phyloP scores from a whole-genome alignment of 257 asterid species.

The Salvia rosmarinus region DNA sequence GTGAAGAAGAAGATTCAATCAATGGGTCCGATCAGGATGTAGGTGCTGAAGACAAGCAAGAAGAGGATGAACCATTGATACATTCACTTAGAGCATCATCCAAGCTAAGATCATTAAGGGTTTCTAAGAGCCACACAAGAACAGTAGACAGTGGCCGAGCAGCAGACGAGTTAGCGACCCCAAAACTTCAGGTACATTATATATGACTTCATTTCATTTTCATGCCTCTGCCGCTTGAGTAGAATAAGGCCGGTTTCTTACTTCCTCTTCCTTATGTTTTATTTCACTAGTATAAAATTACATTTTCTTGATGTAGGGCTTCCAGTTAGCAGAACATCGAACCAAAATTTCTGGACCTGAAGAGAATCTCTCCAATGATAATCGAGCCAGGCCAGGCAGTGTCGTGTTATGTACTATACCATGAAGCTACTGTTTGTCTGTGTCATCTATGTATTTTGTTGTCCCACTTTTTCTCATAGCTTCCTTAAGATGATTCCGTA shows the following conservation, averaged over 20 bases:
- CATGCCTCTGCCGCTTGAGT: conserved; percentile 16
- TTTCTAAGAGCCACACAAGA: conserved; percentile 49
- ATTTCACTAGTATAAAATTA: conserved; percentile 4
- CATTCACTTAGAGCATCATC: conserved; percentile 66
- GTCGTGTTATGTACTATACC: conserved; percentile 20
- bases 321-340: conserved; percentile 40
- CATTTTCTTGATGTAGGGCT: conserved; percentile 37
- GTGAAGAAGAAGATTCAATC: conserved; percentile 88
- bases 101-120: conserved; percentile 68
- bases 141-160: conserved; percentile 50
- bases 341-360: background rate
- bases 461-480: background rate
- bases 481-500: background rate
- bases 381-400: background rate
- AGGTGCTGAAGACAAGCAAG: conserved; percentile 56
- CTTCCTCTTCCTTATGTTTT: background rate
- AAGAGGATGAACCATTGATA: conserved; percentile 69
- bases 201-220: conserved; percentile 8
- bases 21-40: conserved; percentile 83
- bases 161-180: conserved; percentile 57
- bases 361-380: background rate
- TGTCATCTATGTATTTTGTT: background rate
- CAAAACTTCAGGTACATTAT: conserved; percentile 65
- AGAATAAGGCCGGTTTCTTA: background rate
- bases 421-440: background rate